These are phyloP conservation scores for Magnolia officinalis DNA, from an alignment of 164 flowering plant genomes.

Conservation along the genomic window DNA sequence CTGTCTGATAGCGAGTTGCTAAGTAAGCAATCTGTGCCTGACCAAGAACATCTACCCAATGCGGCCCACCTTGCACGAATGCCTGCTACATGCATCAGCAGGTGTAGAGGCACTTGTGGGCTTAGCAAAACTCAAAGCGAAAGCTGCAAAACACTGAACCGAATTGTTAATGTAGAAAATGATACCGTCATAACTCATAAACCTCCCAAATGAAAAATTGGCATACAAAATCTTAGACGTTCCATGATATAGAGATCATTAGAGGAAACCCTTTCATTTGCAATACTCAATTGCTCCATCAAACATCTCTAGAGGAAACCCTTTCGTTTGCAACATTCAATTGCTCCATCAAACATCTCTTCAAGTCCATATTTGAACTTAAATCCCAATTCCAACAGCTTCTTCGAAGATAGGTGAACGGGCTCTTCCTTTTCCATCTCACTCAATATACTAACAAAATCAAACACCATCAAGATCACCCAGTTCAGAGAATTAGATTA, in stretches of 20 bases:
- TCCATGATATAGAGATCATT: background rate
- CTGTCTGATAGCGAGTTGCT: too few species aligned
- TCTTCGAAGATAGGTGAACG: slow-evolving; percentile 34
- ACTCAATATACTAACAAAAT: slow-evolving; percentile 17
- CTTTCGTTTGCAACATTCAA: slow-evolving; percentile 28
- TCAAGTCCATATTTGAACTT: slow-evolving; percentile 37
- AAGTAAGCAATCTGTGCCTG: too few species aligned
- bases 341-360: slow-evolving; percentile 44
- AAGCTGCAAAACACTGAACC: too few species aligned
- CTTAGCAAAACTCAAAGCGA: too few species aligned
- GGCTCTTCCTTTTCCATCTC: slow-evolving; percentile 13
- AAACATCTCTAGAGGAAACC: slow-evolving; percentile 26
- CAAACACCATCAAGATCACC: background rate
- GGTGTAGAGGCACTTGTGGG: too few species aligned
- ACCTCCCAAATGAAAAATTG: too few species aligned
- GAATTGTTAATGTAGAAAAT: too few species aligned
- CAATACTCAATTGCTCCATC: slow-evolving; percentile 31
- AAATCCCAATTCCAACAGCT: slow-evolving; percentile 50
- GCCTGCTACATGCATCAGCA: too few species aligned
- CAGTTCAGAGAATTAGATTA: background rate
- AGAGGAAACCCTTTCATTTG: slow-evolving; percentile 28
- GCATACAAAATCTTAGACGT: too few species aligned
- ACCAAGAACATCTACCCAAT: too few species aligned
- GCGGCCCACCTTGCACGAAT: too few species aligned
- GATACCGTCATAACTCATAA: too few species aligned